Evolutionary conservation across 2,329 filamentous ascomycete genomes (phyloP).

Genomic region (Mycosphaerella arachidis): DNA sequence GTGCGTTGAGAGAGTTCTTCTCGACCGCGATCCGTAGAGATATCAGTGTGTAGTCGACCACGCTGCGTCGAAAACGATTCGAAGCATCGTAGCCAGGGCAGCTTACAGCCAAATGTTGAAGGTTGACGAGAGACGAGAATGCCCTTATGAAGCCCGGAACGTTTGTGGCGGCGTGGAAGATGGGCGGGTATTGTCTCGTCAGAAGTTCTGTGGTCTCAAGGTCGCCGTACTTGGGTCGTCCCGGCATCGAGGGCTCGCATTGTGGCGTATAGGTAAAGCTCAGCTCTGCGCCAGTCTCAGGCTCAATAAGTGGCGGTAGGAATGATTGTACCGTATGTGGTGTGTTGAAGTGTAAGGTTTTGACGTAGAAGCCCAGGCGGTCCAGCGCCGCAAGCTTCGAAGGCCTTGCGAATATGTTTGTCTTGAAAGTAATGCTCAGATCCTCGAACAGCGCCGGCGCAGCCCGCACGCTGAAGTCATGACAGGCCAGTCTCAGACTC

Average conservation of each 20-base stretch:
- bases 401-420: slow-evolving; percentile 71
- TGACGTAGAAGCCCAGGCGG: slow-evolving; percentile 72
- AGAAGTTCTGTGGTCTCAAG: slow-evolving; percentile 74
- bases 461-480: slow-evolving; percentile 65
- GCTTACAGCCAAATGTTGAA: slow-evolving; percentile 70
- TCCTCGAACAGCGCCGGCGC: slow-evolving; percentile 66
- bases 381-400: slow-evolving; percentile 69
- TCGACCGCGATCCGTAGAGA: slow-evolving; percentile 81
- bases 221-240: slow-evolving; percentile 71
- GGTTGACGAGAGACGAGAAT: slow-evolving; percentile 61
- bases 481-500: slow-evolving; percentile 60
- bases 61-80: slow-evolving; percentile 68
- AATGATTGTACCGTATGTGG: slow-evolving; percentile 75
- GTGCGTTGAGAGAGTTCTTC: slow-evolving; percentile 59
- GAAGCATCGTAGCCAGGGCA: slow-evolving; percentile 65
- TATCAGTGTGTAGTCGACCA: slow-evolving; percentile 84
- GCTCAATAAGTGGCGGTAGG: slow-evolving; percentile 77
- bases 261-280: slow-evolving; percentile 79
- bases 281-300: slow-evolving; percentile 69
- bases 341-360: slow-evolving; percentile 72
- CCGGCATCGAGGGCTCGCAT: slow-evolving; percentile 53
- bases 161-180: slow-evolving; percentile 87
- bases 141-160: slow-evolving; percentile 77
- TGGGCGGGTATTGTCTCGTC: slow-evolving; percentile 78
- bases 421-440: slow-evolving; percentile 65